phyloP scores from a whole-genome alignment of 768 basidiomycete species.

The Boletus pseudo-olivaceus region DNA sequence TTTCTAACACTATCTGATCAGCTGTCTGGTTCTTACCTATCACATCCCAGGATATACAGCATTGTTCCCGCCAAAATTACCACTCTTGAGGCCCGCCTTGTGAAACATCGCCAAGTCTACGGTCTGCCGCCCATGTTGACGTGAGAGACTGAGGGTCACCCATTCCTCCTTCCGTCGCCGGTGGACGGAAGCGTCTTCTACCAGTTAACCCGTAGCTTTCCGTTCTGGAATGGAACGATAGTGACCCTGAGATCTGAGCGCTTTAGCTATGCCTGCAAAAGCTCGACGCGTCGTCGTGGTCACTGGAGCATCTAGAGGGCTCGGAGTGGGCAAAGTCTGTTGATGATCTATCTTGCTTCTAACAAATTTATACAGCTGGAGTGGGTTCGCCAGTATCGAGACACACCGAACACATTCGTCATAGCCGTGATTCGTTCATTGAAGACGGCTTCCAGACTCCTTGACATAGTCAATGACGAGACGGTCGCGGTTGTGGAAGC shows the following conservation, averaged over 20 bases:
- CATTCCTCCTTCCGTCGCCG: background rate
- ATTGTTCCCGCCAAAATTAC: background rate
- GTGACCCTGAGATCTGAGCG: background rate
- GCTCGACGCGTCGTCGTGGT: constrained; percentile 1
- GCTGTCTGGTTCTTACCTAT: no score
- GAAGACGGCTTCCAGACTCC: background rate
- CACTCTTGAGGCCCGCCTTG: background rate
- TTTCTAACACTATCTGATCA: background rate
- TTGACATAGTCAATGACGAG: background rate
- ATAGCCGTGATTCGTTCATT: constrained; percentile 4
- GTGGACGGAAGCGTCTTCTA: background rate
- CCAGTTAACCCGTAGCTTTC: background rate
- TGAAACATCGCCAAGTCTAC: background rate
- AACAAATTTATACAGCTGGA: background rate
- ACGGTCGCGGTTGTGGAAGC: constrained; percentile 3
- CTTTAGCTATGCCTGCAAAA: background rate
- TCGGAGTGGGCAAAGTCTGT: background rate
- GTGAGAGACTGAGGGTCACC: background rate
- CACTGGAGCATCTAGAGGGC: constrained; percentile 7
- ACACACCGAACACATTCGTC: background rate
- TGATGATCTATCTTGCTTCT: background rate
- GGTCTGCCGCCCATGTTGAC: background rate
- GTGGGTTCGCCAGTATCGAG: constrained; percentile 3
- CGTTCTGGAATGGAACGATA: background rate
- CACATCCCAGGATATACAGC: no score